A percentile compares a stretch with the other conserved stretches of the same genome.
These are phyloP conservation scores for Exophiala calicioides DNA, from an alignment of 2,329 filamentous ascomycete species.

Conservation along the genomic window DNA sequence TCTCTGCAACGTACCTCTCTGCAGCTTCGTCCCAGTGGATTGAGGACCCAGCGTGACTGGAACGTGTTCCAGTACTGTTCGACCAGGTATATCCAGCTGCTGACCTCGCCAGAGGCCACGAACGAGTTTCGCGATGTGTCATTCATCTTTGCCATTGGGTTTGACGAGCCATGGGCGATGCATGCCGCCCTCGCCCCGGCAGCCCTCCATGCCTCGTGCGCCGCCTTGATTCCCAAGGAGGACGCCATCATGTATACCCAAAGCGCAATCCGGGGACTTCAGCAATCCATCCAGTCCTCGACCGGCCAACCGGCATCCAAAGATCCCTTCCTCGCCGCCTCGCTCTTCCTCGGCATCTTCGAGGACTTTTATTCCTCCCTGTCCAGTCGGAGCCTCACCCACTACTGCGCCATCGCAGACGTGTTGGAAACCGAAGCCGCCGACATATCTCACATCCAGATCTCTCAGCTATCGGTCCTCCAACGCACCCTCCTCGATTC, in stretches of 20 bases:
- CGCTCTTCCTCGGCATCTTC: conserved; percentile 26
- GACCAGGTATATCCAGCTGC: conserved; percentile 16
- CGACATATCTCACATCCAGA: conserved; percentile 13
- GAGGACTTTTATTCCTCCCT: conserved; percentile 25
- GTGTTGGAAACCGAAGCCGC: conserved; percentile 19
- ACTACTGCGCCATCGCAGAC: conserved; percentile 20
- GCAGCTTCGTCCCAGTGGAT: conserved; percentile 5
- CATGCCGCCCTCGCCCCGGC: conserved; percentile 25
- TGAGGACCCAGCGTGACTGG: conserved; percentile 24
- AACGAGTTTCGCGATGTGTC: conserved; percentile 20
- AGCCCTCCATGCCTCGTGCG: conserved; percentile 23
- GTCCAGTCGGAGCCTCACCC: conserved; percentile 19
- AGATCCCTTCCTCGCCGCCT: conserved; percentile 21
- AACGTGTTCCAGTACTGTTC: conserved; percentile 24
- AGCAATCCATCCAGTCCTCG: conserved; percentile 10
- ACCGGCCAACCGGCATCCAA: neutral
- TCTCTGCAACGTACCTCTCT: conserved; percentile 4
- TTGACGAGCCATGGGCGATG: conserved; percentile 24
- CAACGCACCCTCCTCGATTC: conserved; percentile 24
- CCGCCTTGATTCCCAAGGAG: conserved; percentile 22
- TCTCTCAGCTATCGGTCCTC: conserved; percentile 16
- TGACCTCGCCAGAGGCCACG: conserved; percentile 20
- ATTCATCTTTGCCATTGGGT: conserved; percentile 17
- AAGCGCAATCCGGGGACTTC: conserved; percentile 22
- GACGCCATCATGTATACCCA: conserved; percentile 25